A percentile compares a stretch with the other conserved stretches of the same genome.
These are phyloP conservation scores for Fraxinus albicans DNA, from an alignment of 305 asterid species.

Conservation along the genomic window DNA sequence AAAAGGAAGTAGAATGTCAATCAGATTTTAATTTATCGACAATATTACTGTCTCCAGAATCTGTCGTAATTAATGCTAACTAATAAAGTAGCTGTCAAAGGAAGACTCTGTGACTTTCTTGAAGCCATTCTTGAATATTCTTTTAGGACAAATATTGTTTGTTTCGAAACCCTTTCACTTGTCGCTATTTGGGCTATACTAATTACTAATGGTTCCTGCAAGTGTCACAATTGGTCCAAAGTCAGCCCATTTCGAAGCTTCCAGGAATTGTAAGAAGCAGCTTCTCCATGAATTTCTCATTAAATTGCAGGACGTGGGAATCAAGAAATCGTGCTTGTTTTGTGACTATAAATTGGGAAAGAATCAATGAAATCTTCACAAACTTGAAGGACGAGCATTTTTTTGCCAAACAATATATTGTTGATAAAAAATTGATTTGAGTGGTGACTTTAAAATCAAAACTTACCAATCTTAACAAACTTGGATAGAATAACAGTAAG, in stretches of 20 bases:
- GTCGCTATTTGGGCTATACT: neutral
- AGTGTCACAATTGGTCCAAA: neutral
- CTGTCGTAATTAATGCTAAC: no score
- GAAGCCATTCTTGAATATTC: neutral
- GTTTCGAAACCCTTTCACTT: neutral
- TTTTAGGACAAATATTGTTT: neutral
- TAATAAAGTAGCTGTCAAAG: no score
- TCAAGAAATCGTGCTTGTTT: neutral
- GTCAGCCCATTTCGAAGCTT: neutral
- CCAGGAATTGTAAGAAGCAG: neutral
- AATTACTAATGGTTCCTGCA: neutral
- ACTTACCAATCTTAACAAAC: no score
- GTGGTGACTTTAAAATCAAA: no score
- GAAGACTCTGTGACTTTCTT: neutral
- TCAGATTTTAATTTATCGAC: no score
- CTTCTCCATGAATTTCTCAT: neutral
- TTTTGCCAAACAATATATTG: neutral
- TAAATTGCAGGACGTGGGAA: neutral
- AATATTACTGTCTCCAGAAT: no score
- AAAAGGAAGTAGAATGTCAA: no score
- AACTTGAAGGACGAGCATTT: neutral
- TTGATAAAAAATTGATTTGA: no score
- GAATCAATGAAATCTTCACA: neutral
- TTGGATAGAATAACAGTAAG: no score
- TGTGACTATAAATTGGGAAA: neutral